A percentile compares a stretch with the other conserved stretches of the same genome.
phyloP scores from a whole-genome alignment of 805 yeast species.

The Teunomyces barrocoloradensis region DNA sequence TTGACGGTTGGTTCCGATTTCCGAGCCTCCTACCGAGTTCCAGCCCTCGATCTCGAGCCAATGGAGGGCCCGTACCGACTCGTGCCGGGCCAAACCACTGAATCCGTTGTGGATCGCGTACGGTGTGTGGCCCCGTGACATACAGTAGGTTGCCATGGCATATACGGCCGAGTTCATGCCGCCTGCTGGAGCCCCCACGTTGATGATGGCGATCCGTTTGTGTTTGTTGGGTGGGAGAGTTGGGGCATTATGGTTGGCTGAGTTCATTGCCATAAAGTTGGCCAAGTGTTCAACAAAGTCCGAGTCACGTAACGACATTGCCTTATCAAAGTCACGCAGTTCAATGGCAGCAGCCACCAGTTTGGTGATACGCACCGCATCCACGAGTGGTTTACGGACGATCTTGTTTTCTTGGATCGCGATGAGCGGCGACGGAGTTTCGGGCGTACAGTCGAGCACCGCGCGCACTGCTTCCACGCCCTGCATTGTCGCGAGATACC shows the following conservation, averaged over 20 bases:
- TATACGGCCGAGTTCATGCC: slow-evolving; percentile 91
- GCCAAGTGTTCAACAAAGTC: slow-evolving; percentile 79
- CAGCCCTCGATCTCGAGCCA: slow-evolving; percentile 91
- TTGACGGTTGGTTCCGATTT: slow-evolving; percentile 91
- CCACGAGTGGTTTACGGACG: slow-evolving; percentile 79
- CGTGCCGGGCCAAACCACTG: slow-evolving; percentile 87
- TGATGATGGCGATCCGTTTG: slow-evolving; percentile 77
- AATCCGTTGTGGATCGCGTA: slow-evolving; percentile 92
- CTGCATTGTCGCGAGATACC: slow-evolving; percentile 88
- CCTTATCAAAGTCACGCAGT: slow-evolving; percentile 74
- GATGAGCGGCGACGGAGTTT: slow-evolving; percentile 92
- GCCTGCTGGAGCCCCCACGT: slow-evolving; percentile 97
- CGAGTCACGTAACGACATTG: slow-evolving; percentile 82
- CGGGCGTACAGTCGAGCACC: slow-evolving; percentile 81
- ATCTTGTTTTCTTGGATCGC: slow-evolving; percentile 86
- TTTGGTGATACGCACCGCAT: slow-evolving; percentile 84
- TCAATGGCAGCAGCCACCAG: slow-evolving; percentile 88
- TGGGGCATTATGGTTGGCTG: slow-evolving; percentile 62
- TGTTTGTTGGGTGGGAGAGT: slow-evolving; percentile 54
- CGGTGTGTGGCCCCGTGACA: slow-evolving; percentile 88
- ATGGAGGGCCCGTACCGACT: slow-evolving; percentile 65
- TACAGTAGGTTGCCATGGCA: slow-evolving; percentile 85
- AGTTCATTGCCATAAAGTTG: slow-evolving; percentile 69
- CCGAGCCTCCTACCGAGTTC: slow-evolving; percentile 91
- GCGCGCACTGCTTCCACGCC: slow-evolving; percentile 98